These are phyloP conservation scores for Mariannaea sp. DNA, from an alignment of 2,329 filamentous ascomycete species.

Conservation along the genomic window DNA sequence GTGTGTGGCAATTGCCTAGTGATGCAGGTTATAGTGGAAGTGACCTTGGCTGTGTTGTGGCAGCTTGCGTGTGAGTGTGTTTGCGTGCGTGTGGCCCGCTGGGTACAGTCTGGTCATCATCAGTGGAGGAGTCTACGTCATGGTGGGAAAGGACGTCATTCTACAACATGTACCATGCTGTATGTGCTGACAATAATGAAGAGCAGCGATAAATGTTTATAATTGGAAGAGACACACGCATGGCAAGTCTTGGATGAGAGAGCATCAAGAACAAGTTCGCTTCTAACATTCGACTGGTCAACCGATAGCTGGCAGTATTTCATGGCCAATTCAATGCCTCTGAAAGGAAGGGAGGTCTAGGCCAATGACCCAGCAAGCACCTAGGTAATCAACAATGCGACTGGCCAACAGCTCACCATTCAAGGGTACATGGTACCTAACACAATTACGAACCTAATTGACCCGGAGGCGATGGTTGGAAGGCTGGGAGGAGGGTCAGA, in stretches of 20 bases:
- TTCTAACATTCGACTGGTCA: no score
- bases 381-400: no score
- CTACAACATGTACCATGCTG: conserved; percentile 18
- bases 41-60: conserved; percentile 21
- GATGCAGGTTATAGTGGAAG: conserved; percentile 30
- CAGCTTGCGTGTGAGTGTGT: conserved; percentile 18
- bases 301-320: no score
- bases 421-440: no score
- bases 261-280: no score
- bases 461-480: conserved; percentile 9
- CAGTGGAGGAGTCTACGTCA: conserved; percentile 32
- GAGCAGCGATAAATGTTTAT: conserved; percentile 10
- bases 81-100: conserved; percentile 35
- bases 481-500: conserved; percentile 30
- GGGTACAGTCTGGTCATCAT: conserved; percentile 25
- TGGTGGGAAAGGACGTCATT: conserved; percentile 33
- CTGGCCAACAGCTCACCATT: no score
- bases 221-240: no score
- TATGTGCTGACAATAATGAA: conserved; percentile 21
- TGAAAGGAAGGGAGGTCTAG: conserved; percentile 1
- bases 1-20: conserved; percentile 21
- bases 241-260: no score
- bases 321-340: no score
- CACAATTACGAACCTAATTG: neutral
- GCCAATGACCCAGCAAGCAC: no score